Evolutionary conservation across 2,329 filamentous ascomycete genomes (phyloP), one percentile per base, ranked within the genome.

Genomic region (Thermothelomyces thermophilus): DNA sequence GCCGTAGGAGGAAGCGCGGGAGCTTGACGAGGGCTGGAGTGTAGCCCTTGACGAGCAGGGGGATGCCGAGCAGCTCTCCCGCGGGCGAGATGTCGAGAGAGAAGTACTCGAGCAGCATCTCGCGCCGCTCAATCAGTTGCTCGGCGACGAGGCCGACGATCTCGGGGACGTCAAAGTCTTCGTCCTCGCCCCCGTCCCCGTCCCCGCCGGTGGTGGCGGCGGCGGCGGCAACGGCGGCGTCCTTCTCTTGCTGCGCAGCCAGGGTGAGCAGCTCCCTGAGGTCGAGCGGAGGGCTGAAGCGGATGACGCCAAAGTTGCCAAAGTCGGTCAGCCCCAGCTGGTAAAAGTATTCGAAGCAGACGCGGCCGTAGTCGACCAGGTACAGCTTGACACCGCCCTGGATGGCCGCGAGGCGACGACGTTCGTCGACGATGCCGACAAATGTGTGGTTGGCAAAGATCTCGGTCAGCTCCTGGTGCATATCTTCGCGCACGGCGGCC

Each of bases 101-200:
- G 66, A 98, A 97, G 68, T 98, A 98, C 67, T 98, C 93, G 2
- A 79, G 73, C 1, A 98, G 77, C 87, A 98, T 94, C 61, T 91
- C 86, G 31, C 86, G 77, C 10, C 86, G 80, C 56, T 84, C 79
- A 28, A 94, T 75, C 2, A 97, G 73, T 57, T 90, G 83, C 2
- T 74, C 67, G 0, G 76, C 71, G 3, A 95, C 83, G 3, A 76
- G 73, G 3, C 81, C 72, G 1, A 87, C 81, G 0, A 90, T 79
- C 31, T 80, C 75, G 0, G 79, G 71, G 57, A 84, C 80, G 35
- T 90, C 79, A 28, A 87, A 78, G n/a, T 81, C 77, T 20, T 75
- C 70, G 4, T 77, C 73, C 6, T 63, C 58, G 6, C 65, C 22
- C 55, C 60, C 10, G 64, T 40, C 35, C 3, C 16, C 50, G 3